Base-by-base conservation (phyloP, 257 asterid species). In the Scutellaria minor region DNA sequence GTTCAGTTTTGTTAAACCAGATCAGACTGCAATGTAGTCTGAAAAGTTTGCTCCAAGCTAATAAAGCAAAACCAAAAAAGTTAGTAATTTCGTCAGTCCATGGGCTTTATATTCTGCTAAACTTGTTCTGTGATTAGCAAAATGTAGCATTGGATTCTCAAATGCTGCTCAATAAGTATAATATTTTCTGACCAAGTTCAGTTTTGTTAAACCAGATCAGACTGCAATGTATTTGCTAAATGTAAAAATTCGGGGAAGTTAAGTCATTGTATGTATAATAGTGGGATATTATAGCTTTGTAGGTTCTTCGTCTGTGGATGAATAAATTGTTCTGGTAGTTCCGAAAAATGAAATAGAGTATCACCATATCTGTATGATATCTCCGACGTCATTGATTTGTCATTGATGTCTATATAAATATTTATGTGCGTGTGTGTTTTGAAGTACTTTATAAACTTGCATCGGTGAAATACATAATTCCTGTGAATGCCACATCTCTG, bases 251-350 rank as follows among this genome's bases (percentile, higher is more conserved):
- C 2, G 18, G 48, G 27, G 45, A 37, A 62, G 46, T 61, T 50
- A 20, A 15, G 39, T 51, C 39, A 42, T 46, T 24, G 50, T 56
- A 73, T 44, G 37, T n/a, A 55, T 24, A n/a, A 56, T 42, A 22
- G 46, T 44, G 15, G 73, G 6, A 68, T 14, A 52, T 65, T 10
- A 31, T 6, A 22, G 39, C 58, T 60, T 56, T 71, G 73, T 24
- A 53, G 52, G 11, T 40, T 65, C 46, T 22, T 55, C 13, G 48
- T 50, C 45, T 35, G 42, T 47, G 53, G 64, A 47, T 74, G 60
- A 52, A 61, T 31, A 66, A 41, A 73, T 31, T 55, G 39, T 64
- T 24, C 45, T 15, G 7, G 40, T 58, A 50, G 74, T 67, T 63
- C 72, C 24, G 69, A 18, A 45, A 68, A 45, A 68, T 14, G 37